phyloP scores from a whole-genome alignment of 2,329 filamentous ascomycete genomes.

The Fusarium tricinctum region DNA sequence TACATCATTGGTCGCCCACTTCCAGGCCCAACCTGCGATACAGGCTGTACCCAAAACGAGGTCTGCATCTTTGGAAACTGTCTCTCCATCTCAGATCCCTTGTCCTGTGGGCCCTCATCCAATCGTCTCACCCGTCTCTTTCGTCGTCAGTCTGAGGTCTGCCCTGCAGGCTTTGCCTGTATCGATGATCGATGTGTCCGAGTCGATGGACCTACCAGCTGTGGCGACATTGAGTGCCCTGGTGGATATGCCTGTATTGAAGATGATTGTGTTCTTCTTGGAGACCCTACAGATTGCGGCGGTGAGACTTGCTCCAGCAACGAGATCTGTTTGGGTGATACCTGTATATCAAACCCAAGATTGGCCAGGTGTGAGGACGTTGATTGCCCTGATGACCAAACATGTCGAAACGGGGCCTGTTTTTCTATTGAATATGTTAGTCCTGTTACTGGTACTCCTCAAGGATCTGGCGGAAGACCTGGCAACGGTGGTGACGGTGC shows the following conservation, averaged over 20 bases:
- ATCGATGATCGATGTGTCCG: constrained; percentile 26
- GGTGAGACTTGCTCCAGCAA: constrained; percentile 10
- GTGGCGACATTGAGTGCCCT: constrained; percentile 19
- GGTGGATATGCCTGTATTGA: constrained; percentile 28
- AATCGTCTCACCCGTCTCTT: constrained; percentile 3
- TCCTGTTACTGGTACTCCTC: not conserved
- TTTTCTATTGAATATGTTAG: not conserved
- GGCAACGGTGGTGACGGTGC: not conserved
- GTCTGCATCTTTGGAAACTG: constrained; percentile 28
- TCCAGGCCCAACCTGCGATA: not conserved
- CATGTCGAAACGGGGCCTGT: constrained; percentile 20
- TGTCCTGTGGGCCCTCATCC: constrained; percentile 10
- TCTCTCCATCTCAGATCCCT: constrained; percentile 10
- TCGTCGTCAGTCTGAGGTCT: constrained; percentile 21
- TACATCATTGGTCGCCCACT: constrained; percentile 3
- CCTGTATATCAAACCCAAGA: constrained; percentile 12
- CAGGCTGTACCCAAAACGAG: constrained; percentile 4
- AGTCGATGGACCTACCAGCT: constrained; percentile 14
- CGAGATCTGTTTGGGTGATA: constrained; percentile 28
- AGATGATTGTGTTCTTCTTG: constrained; percentile 22
- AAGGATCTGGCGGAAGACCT: not conserved
- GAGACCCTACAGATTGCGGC: constrained; percentile 24
- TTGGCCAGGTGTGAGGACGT: constrained; percentile 11
- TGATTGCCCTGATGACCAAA: constrained; percentile 4
- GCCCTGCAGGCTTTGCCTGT: constrained; percentile 24